Conservation (phyloP, 257 asterid species). For the Ocimum tenuiflorum region DNA sequence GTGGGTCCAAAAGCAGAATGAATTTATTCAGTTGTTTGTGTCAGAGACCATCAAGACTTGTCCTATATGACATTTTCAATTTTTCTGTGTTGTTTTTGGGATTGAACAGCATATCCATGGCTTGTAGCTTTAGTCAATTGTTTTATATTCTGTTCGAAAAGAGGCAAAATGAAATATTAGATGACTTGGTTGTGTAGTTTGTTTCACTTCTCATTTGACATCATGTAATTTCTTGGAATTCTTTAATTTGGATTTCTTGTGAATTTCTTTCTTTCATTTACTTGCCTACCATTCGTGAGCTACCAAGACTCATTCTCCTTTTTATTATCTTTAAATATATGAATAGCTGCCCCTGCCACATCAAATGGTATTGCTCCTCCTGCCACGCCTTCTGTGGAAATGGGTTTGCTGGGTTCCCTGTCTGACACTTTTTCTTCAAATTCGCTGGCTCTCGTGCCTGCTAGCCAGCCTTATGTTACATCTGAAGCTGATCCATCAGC, state of each 20-base stretch:
- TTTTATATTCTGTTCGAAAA: not conserved
- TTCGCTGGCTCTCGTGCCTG: slow-evolving; percentile 72
- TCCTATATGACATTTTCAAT: not conserved
- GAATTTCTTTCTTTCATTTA: not conserved
- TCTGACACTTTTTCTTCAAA: slow-evolving; percentile 54
- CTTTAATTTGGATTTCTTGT: not conserved
- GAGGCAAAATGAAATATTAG: not conserved
- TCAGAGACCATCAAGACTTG: not conserved
- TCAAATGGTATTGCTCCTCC: slow-evolving; percentile 20
- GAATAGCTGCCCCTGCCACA: slow-evolving; percentile 47
- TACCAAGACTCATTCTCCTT: slow-evolving; percentile 12
- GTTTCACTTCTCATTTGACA: not conserved
- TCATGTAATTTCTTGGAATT: not conserved
- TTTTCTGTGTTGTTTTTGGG: not conserved
- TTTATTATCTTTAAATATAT: slow-evolving; percentile 6
- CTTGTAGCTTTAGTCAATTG: not conserved
- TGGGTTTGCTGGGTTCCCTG: slow-evolving; percentile 72
- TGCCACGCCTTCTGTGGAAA: slow-evolving; percentile 38
- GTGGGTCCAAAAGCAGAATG: not conserved
- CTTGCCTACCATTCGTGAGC: not conserved
- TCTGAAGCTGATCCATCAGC: slow-evolving; percentile 44
- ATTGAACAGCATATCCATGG: not conserved
- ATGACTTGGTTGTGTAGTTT: not conserved
- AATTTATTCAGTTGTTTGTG: not conserved
- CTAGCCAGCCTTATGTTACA: slow-evolving; percentile 28